Percentiles rank a stretch among this genome's conserved stretches.
These are phyloP conservation scores for Capniomyces stellatus DNA, from an alignment of 371 early-diverging fungal genomes.

Conservation along the genomic window DNA sequence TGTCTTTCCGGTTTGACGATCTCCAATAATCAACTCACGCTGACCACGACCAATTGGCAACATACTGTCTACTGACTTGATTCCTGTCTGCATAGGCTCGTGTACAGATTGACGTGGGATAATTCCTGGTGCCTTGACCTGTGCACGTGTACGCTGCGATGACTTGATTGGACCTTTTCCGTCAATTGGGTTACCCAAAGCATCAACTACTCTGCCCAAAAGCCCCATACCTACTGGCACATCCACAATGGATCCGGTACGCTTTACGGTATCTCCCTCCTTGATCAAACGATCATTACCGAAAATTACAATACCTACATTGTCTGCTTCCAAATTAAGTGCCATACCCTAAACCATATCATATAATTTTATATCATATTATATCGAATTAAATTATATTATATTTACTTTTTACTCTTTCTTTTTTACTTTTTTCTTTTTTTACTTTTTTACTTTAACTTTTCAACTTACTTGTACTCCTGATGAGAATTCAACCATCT, in stretches of 20 bases:
- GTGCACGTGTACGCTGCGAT: constrained; percentile 66
- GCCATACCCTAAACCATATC: constrained; percentile 69
- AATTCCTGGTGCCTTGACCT: constrained; percentile 95
- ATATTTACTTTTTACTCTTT: too few relatives aligned
- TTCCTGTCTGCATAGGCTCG: constrained; percentile 96
- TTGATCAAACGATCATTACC: constrained; percentile 95
- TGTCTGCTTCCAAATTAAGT: constrained; percentile 92
- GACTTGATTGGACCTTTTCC: constrained; percentile 84
- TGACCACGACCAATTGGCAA: constrained; percentile 96
- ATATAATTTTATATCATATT: constrained; percentile 1
- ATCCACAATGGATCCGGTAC: constrained; percentile 92
- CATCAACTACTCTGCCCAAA: constrained; percentile 91
- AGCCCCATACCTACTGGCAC: constrained; percentile 82
- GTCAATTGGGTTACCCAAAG: constrained; percentile 93
- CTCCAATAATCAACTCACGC: constrained; percentile 96
- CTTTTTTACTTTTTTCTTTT: too few relatives aligned
- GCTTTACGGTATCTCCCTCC: constrained; percentile 93
- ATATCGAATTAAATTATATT: too few relatives aligned
- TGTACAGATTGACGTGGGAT: constrained; percentile 91
- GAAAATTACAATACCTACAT: constrained; percentile 96
- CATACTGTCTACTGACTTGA: constrained; percentile 97
- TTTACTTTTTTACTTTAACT: too few relatives aligned
- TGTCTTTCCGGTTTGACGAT: constrained; percentile 95
- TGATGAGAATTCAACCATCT: constrained; percentile 96
- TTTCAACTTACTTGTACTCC: constrained; percentile 84